Percentiles rank a stretch among this genome's conserved stretches.
phyloP scores from a whole-genome alignment of 2,329 filamentous ascomycete genomes.

The Dactylellina haptotyla region DNA sequence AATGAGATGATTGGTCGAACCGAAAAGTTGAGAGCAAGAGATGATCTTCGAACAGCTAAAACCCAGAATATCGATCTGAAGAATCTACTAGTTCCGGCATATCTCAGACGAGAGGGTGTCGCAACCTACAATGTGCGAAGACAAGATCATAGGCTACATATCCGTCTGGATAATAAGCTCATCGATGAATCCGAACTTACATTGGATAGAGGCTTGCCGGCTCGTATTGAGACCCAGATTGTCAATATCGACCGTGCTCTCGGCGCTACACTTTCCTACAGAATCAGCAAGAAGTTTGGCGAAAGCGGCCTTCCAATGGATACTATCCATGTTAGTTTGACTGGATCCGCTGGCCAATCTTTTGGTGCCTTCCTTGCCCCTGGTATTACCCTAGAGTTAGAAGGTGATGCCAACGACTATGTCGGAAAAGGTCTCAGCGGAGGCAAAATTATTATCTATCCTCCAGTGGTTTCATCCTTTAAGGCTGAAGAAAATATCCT shows the following conservation, averaged over 20 bases:
- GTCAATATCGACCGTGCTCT: conserved; percentile 96
- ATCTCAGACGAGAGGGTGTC: conserved; percentile 91
- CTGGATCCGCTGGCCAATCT: conserved; percentile 94
- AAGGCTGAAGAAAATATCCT: conserved; percentile 96
- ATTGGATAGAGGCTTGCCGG: conserved; percentile 91
- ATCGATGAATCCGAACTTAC: conserved; percentile 95
- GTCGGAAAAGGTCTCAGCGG: conserved; percentile 95
- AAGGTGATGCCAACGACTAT: conserved; percentile 96
- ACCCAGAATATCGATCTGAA: conserved; percentile 93
- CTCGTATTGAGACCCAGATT: conserved; percentile 92
- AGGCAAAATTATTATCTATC: conserved; percentile 91
- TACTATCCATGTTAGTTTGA: conserved; percentile 95
- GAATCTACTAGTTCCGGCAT: conserved; percentile 91
- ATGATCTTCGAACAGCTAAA: conserved; percentile 87
- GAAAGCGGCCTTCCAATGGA: conserved; percentile 89
- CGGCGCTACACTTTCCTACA: conserved; percentile 93
- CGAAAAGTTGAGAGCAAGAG: conserved; percentile 84
- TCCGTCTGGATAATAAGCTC: conserved; percentile 94
- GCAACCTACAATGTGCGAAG: conserved; percentile 98
- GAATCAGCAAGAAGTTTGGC: conserved; percentile 91
- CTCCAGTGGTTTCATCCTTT: conserved; percentile 87
- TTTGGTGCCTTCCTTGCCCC: conserved; percentile 94
- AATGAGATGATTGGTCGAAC: conserved; percentile 98
- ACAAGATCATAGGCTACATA: conserved; percentile 93
- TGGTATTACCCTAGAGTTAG: conserved; percentile 91